Percentiles rank a stretch among this genome's conserved stretches.
Conservation (phyloP, 805 yeast genomes). For the Babjeviella inositovora region DNA sequence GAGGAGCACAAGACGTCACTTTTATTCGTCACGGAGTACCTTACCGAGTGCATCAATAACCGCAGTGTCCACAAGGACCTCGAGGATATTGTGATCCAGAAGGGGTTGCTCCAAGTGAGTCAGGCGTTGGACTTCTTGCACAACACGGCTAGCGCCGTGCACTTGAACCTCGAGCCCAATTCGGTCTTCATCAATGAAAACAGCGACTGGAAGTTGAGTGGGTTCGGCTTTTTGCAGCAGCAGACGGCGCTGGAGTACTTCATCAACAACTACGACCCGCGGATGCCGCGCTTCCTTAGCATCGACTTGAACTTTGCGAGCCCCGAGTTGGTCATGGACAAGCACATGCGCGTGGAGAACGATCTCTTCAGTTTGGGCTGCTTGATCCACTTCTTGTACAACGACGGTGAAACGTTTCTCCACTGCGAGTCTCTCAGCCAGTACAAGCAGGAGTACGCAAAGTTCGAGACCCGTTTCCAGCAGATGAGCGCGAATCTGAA, state of each 20-base stretch:
- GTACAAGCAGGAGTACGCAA: conserved; percentile 36
- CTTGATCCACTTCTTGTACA: conserved; percentile 56
- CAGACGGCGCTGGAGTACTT: too few relatives aligned
- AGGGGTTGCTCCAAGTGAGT: conserved; percentile 68
- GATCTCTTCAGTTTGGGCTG: conserved; percentile 82
- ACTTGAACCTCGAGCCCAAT: conserved; percentile 64
- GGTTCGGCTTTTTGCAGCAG: conserved; percentile 38
- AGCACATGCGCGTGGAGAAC: conserved; percentile 43
- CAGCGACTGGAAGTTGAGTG: conserved; percentile 90
- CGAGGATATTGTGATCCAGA: conserved; percentile 60
- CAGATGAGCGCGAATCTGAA: conserved; percentile 14
- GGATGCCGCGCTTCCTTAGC: conserved; percentile 60
- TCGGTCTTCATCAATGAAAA: conserved; percentile 64
- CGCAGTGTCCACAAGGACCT: conserved; percentile 21
- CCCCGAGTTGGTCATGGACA: conserved; percentile 68
- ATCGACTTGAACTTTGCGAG: conserved; percentile 63
- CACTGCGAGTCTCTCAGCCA: conserved; percentile 32
- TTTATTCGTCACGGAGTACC: conserved; percentile 74
- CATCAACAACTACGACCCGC: conserved; percentile 57
- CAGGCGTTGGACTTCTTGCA: conserved; percentile 78
- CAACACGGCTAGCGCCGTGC: conserved; percentile 56
- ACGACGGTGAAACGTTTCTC: conserved; percentile 24
- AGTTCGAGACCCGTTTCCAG: conserved; percentile 27
- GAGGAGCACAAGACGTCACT: conserved; percentile 74
- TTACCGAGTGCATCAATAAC: conserved; percentile 18